Evolutionary conservation across 495 filamentous ascomycete species (phyloP).

Genomic region (Hypoxylon trugodes): DNA sequence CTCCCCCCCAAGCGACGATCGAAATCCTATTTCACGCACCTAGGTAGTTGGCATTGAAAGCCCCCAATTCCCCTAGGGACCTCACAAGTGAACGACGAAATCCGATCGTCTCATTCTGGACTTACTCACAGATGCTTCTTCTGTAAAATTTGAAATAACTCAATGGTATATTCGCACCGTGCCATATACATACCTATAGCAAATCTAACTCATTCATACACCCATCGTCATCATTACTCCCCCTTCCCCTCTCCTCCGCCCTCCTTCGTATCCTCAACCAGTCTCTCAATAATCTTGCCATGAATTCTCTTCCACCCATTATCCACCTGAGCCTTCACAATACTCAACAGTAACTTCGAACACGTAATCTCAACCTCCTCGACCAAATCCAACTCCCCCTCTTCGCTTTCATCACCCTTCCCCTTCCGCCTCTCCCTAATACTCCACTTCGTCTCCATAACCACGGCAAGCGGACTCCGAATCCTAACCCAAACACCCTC

Average conservation of each 20-base stretch:
- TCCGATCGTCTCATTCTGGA: no score
- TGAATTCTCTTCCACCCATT: slow-evolving; percentile 53
- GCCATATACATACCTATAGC: background rate
- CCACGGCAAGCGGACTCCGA: slow-evolving; percentile 52
- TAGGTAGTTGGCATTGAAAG: no score
- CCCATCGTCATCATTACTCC: background rate
- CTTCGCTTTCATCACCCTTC: slow-evolving; percentile 16
- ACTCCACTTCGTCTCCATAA: slow-evolving; percentile 58
- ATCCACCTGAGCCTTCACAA: slow-evolving; percentile 55
- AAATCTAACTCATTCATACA: background rate
- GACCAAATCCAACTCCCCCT: slow-evolving; percentile 48
- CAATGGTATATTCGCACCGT: no score
- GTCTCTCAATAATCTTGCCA: slow-evolving; percentile 47
- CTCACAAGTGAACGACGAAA: no score
- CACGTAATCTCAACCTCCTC: slow-evolving; percentile 51
- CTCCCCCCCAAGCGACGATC: no score
- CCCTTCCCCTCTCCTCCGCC: background rate
- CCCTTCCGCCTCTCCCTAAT: slow-evolving; percentile 35
- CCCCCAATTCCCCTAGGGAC: no score
- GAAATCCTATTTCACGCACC: no score
- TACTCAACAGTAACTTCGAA: slow-evolving; percentile 51
- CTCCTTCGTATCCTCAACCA: slow-evolving; percentile 41
- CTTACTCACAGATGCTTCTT: no score
- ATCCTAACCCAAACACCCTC: slow-evolving; percentile 57
- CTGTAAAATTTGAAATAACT: no score